phyloP scores from a whole-genome alignment of 495 filamentous ascomycete genomes.

The Xylaria scruposa region DNA sequence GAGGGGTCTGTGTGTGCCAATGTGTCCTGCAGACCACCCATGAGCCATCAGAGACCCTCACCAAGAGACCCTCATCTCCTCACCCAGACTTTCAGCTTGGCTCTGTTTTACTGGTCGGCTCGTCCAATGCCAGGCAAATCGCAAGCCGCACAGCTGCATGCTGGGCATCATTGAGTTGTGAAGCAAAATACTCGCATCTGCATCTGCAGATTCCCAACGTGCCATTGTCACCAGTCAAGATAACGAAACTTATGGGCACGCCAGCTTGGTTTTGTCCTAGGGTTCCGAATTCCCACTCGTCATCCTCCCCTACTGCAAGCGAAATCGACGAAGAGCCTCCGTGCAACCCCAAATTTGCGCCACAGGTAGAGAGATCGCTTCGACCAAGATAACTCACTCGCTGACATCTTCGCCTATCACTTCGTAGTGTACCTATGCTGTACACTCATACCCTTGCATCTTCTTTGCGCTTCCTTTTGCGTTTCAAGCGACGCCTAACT shows the following conservation, averaged over 20 bases:
- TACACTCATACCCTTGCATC: background rate
- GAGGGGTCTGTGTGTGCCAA: conserved; percentile 25
- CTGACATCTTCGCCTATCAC: background rate
- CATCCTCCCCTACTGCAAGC: conserved; percentile 16
- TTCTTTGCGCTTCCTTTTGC: background rate
- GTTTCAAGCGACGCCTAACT: background rate
- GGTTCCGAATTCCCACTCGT: conserved; percentile 21
- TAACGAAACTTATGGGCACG: conserved; percentile 30
- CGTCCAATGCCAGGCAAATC: conserved; percentile 1
- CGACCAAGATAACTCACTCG: background rate
- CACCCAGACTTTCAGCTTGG: conserved; percentile 26
- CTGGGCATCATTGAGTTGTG: conserved; percentile 27
- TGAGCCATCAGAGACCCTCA: conserved; percentile 28
- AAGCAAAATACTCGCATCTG: conserved; percentile 11
- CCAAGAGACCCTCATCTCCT: conserved; percentile 17
- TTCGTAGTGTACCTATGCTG: conserved; percentile 9
- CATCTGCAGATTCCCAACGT: conserved; percentile 25
- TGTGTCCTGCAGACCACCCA: conserved; percentile 15
- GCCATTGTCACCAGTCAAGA: conserved; percentile 23
- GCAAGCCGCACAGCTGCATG: conserved; percentile 39
- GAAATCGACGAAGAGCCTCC: conserved; percentile 41
- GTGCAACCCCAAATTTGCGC: conserved; percentile 32
- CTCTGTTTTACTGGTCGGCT: conserved; percentile 11
- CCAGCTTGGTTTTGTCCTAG: conserved; percentile 27
- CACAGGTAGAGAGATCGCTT: conserved; percentile 11